A percentile compares a stretch with the other conserved stretches of the same genome.
These are phyloP conservation scores for Suillus placidus DNA, from an alignment of 768 basidiomycete species.

Conservation along the genomic window DNA sequence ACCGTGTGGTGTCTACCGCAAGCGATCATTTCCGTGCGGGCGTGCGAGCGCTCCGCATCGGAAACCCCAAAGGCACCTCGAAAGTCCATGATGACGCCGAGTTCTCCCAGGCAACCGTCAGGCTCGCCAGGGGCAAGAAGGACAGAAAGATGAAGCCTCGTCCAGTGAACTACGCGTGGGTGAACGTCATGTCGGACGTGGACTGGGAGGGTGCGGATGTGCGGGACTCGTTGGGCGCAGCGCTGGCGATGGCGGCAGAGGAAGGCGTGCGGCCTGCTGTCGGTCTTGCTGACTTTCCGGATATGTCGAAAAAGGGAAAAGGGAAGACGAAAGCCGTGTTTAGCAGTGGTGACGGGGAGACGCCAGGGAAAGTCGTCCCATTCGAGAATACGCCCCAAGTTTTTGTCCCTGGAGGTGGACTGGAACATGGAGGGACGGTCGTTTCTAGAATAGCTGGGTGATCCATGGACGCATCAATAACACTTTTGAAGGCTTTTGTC, in stretches of 20 bases:
- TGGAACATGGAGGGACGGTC: slow-evolving; percentile 38
- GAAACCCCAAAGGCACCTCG: slow-evolving; percentile 28
- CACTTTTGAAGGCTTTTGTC: too few species aligned
- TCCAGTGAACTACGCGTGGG: slow-evolving; percentile 79
- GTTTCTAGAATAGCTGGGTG: slow-evolving; percentile 38
- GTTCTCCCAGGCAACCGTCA: slow-evolving; percentile 24
- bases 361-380: slow-evolving; percentile 33
- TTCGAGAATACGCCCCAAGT: slow-evolving; percentile 38
- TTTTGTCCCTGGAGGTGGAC: slow-evolving; percentile 30
- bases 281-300: slow-evolving; percentile 25
- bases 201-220: slow-evolving; percentile 84
- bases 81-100: slow-evolving; percentile 29
- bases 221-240: slow-evolving; percentile 48
- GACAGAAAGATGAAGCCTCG: slow-evolving; percentile 38
- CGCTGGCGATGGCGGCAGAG: slow-evolving; percentile 41
- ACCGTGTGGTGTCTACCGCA: slow-evolving; percentile 65
- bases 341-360: slow-evolving; percentile 16
- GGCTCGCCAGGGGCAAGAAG: slow-evolving; percentile 27
- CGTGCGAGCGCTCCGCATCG: slow-evolving; percentile 56
- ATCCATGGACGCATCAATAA: too few species aligned
- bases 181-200: slow-evolving; percentile 77
- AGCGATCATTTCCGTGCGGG: slow-evolving; percentile 76
- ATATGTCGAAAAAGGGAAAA: slow-evolving; percentile 22
- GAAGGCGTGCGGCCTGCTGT: slow-evolving; percentile 34
- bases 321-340: slow-evolving; percentile 28